These are phyloP conservation scores for Schwanniomyces polymorphus DNA, from an alignment of 805 yeast genomes.

Conservation along the genomic window DNA sequence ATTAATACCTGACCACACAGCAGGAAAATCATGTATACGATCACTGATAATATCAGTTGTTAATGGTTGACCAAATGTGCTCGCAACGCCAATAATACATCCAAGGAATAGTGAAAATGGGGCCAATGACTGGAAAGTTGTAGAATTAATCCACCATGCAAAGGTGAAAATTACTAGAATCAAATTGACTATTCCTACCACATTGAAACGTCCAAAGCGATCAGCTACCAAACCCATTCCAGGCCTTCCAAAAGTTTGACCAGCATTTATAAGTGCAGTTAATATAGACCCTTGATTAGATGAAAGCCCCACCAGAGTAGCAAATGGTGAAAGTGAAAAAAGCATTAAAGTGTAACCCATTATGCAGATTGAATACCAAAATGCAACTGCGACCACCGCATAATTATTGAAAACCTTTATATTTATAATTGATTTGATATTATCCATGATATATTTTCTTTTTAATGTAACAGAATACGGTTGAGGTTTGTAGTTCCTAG, in stretches of 20 bases:
- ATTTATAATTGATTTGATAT: constrained; percentile 37
- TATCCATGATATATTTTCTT: constrained; percentile 16
- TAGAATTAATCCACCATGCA: constrained; percentile 43
- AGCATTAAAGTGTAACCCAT: constrained; percentile 36
- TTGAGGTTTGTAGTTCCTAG: constrained; percentile 37
- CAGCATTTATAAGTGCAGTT: constrained; percentile 39
- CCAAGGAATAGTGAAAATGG: constrained; percentile 32
- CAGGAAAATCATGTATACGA: constrained; percentile 25
- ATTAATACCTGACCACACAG: constrained; percentile 42
- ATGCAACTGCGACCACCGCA: constrained; percentile 21
- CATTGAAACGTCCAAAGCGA: constrained; percentile 46
- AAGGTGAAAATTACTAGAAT: constrained; percentile 23
- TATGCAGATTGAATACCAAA: constrained; percentile 38
- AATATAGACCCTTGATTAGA: constrained; percentile 29
- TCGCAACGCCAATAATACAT: constrained; percentile 28
- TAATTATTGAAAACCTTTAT: constrained; percentile 20
- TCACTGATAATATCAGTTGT: constrained; percentile 21
- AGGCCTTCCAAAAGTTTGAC: constrained; percentile 52
- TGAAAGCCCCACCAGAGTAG: constrained; percentile 43
- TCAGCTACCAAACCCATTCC: constrained; percentile 49
- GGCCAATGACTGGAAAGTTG: constrained; percentile 27
- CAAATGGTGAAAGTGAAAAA: constrained; percentile 40
- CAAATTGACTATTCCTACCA: constrained; percentile 19
- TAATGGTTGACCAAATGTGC: constrained; percentile 22
- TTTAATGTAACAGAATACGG: constrained; percentile 22